phyloP scores from a whole-genome alignment of 441 rosid genomes.

The Breynia disticha region DNA sequence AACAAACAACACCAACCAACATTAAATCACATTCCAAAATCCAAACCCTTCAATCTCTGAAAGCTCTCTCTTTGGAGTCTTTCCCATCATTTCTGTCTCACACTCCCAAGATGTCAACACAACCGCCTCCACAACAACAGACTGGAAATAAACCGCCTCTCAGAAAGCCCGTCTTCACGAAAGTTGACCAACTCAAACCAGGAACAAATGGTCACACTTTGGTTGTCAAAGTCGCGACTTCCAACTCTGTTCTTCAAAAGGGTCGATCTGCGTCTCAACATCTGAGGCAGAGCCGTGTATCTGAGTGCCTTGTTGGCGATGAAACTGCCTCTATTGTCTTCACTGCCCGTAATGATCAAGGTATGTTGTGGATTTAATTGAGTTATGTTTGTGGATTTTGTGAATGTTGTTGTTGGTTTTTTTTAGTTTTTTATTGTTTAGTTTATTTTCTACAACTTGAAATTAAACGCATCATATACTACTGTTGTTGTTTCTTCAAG shows the following conservation, averaged over 20 bases:
- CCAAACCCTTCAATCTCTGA: too few species aligned
- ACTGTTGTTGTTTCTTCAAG: too few species aligned
- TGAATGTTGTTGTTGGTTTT: too few species aligned
- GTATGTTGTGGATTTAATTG: too few species aligned
- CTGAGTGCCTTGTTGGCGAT: conserved; percentile 57
- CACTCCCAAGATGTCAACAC: not conserved
- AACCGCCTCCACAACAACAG: not conserved
- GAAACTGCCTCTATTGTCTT: conserved; percentile 47
- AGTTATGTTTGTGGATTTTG: too few species aligned
- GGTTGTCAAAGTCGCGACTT: conserved; percentile 33
- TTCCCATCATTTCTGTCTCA: too few species aligned
- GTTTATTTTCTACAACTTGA: too few species aligned
- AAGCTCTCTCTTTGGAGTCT: too few species aligned
- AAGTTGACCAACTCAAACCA: conserved; percentile 48
- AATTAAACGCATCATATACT: too few species aligned
- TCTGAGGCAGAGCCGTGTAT: conserved; percentile 32
- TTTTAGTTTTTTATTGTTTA: too few species aligned
- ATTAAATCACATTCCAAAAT: too few species aligned
- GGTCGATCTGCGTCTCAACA: conserved; percentile 33
- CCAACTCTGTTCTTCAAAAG: conserved; percentile 28
- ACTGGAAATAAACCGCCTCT: conserved; percentile 15
- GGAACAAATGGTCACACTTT: conserved; percentile 49
- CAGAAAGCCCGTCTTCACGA: conserved; percentile 49
- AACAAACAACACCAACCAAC: too few species aligned
- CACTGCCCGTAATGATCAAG: conserved; percentile 57